A percentile compares a stretch with the other conserved stretches of the same genome.
Evolutionary conservation across 768 basidiomycete genomes (phyloP).

Genomic region (Fomitopsis pulvina): DNA sequence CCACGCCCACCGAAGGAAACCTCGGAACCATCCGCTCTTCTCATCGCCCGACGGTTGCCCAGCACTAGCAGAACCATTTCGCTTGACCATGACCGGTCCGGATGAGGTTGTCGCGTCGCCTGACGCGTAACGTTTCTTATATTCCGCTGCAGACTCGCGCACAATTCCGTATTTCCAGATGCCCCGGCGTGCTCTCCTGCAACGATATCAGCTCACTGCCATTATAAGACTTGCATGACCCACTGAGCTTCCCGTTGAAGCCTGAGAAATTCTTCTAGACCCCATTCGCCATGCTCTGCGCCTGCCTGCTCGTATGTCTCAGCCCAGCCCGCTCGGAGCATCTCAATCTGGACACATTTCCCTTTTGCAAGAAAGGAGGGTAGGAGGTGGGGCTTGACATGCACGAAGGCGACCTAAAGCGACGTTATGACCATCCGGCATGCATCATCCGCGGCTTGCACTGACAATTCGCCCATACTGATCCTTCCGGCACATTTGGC

Average conservation of each 20-base stretch:
- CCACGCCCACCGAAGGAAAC: no score
- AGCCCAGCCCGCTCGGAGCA: constrained; percentile 76
- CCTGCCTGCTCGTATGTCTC: constrained; percentile 71
- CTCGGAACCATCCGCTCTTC: no score
- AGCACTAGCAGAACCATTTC: no score
- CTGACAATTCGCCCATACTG: constrained; percentile 80
- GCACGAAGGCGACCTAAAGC: constrained; percentile 60
- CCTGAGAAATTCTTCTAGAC: constrained; percentile 55
- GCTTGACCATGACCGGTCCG: no score
- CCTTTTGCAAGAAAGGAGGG: constrained; percentile 43
- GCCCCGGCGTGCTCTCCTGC: constrained; percentile 55
- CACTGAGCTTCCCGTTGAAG: constrained; percentile 38
- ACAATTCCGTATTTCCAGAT: constrained; percentile 60
- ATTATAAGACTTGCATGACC: background rate
- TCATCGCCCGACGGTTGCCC: no score
- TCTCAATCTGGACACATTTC: constrained; percentile 54
- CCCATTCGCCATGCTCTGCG: constrained; percentile 71
- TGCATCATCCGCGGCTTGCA: constrained; percentile 4
- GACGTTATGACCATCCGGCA: background rate
- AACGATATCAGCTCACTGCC: background rate
- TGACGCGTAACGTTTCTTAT: constrained; percentile 60
- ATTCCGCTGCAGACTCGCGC: constrained; percentile 70
- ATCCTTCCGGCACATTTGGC: constrained; percentile 70
- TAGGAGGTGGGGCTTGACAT: constrained; percentile 45
- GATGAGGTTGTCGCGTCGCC: background rate